Conservation (phyloP, 345 rosid genomes). For the Moringa oleifera region DNA sequence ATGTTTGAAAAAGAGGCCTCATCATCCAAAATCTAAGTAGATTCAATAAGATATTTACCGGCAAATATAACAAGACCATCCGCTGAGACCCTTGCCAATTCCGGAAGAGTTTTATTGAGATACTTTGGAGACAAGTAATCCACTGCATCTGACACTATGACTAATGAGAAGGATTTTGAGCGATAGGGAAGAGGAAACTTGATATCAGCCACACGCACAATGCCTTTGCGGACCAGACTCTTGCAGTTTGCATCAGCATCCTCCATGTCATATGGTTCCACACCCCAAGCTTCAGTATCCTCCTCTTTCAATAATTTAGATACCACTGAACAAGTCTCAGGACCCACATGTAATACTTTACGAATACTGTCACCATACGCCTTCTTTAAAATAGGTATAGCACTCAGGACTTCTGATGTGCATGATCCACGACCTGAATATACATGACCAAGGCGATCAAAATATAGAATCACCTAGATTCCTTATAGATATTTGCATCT, state of each 20-base stretch:
- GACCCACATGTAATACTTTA: conserved; percentile 64
- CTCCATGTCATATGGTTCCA: conserved; percentile 73
- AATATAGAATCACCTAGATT: background rate
- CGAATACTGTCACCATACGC: conserved; percentile 64
- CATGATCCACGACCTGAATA: conserved; percentile 50
- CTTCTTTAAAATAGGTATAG: conserved; percentile 51
- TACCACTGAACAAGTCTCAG: conserved; percentile 60
- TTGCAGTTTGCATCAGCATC: conserved; percentile 50
- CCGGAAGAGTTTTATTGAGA: conserved; percentile 61
- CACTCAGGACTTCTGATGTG: conserved; percentile 50
- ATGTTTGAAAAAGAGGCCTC: too few relatives aligned
- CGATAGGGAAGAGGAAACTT: conserved; percentile 60
- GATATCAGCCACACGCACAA: conserved; percentile 55
- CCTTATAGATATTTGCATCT: background rate
- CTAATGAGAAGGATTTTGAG: conserved; percentile 62
- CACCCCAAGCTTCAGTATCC: conserved; percentile 53
- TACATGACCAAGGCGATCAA: conserved; percentile 4
- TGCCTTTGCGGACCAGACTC: conserved; percentile 47
- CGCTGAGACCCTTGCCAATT: conserved; percentile 56
- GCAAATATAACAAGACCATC: conserved; percentile 54
- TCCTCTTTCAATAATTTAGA: conserved; percentile 56
- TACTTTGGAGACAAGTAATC: conserved; percentile 74
- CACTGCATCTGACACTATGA: conserved; percentile 60
- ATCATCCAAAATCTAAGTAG: conserved; percentile 1
- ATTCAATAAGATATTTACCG: conserved; percentile 31